Conservation (phyloP, 1,284 basidiomycete species). For the Naganishia liquefaciens region DNA sequence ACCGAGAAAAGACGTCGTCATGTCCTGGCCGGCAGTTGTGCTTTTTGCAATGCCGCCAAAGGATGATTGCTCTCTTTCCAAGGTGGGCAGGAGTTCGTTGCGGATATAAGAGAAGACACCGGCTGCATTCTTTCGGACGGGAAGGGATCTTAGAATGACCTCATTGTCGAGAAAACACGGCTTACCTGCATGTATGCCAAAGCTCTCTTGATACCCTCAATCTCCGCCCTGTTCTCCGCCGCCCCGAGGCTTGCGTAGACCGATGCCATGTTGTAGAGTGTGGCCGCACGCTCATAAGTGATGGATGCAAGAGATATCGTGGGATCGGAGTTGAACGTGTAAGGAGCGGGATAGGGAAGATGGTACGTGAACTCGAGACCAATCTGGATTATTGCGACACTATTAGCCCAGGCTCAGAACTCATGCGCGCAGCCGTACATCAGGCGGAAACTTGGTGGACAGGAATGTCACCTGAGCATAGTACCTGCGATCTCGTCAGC, state of each 20-base stretch:
- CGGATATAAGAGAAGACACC: constrained; percentile 70
- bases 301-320: constrained; percentile 71
- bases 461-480: constrained; percentile 83
- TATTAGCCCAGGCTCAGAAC: background rate
- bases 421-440: constrained; percentile 59
- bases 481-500: constrained; percentile 61
- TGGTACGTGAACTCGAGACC: constrained; percentile 73
- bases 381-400: constrained; percentile 60
- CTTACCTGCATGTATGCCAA: constrained; percentile 70
- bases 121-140: constrained; percentile 64
- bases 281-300: constrained; percentile 71
- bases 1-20: constrained; percentile 65
- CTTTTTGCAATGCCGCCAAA: constrained; percentile 47
- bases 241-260: constrained; percentile 63
- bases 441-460: constrained; percentile 67
- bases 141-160: background rate
- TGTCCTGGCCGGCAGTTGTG: constrained; percentile 57
- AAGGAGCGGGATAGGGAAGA: constrained; percentile 63
- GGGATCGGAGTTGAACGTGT: constrained; percentile 54
- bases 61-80: constrained; percentile 58
- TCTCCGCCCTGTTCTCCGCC: constrained; percentile 64
- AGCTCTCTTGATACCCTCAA: constrained; percentile 73
- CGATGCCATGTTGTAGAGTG: constrained; percentile 81
- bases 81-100: constrained; percentile 62
- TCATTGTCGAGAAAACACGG: constrained; percentile 9